These are phyloP conservation scores for Pseudopediastrum boryanum DNA, from an alignment of 139 green algal genomes.

Conservation along the genomic window DNA sequence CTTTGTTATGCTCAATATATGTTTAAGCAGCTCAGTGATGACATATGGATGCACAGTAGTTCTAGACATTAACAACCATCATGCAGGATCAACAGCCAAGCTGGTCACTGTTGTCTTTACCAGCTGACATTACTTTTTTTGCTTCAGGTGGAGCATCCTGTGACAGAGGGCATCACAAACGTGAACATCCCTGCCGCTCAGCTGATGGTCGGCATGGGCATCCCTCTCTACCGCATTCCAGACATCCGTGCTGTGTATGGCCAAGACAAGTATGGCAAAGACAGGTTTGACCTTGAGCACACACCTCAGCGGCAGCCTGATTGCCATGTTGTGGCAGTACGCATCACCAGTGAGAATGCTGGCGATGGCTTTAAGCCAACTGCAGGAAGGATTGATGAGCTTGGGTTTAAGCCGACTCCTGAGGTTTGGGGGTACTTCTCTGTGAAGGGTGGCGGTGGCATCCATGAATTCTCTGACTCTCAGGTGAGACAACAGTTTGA, in stretches of 20 bases:
- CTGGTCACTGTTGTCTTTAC: neutral
- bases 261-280: constrained; percentile 43
- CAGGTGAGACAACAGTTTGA: constrained; percentile 98
- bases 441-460: constrained; percentile 90
- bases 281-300: constrained; percentile 82
- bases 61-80: too few relatives aligned
- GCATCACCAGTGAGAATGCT: constrained; percentile 95
- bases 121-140: neutral
- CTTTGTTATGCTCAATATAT: too few relatives aligned
- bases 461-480: constrained; percentile 98
- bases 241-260: constrained; percentile 83
- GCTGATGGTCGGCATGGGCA: constrained; percentile 89
- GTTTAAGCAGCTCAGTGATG: too few relatives aligned
- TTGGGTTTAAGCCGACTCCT: constrained; percentile 52
- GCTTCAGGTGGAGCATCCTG: constrained; percentile 94
- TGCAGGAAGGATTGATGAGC: constrained; percentile 89
- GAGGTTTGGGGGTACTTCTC: constrained; percentile 98
- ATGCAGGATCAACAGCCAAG: too few relatives aligned
- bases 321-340: constrained; percentile 63
- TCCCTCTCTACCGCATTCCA: constrained; percentile 89
- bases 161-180: constrained; percentile 96
- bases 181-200: constrained; percentile 96
- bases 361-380: constrained; percentile 98
- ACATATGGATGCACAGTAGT: too few relatives aligned
- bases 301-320: constrained; percentile 50